Evolutionary conservation across 768 basidiomycete genomes (phyloP).

Genomic region (Xerocomellus intermedius): DNA sequence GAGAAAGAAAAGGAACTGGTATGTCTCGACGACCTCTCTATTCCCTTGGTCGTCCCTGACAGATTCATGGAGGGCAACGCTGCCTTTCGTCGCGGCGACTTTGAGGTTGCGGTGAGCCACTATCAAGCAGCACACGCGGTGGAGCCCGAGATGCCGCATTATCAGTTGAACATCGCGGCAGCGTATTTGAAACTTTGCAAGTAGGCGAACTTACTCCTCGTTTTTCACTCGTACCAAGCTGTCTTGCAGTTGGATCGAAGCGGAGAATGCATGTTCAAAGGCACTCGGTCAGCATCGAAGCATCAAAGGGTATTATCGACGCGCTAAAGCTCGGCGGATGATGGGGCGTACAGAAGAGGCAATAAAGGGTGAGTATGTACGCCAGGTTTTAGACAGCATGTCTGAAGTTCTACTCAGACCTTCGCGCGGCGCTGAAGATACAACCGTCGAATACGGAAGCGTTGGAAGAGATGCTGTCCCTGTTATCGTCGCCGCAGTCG

Average conservation of each 20-base stretch:
- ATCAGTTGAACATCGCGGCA: slow-evolving; percentile 74
- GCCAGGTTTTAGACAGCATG: no score
- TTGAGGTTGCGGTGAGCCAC: slow-evolving; percentile 48
- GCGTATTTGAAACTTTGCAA: slow-evolving; percentile 69
- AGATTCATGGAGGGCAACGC: slow-evolving; percentile 54
- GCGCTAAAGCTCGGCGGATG: slow-evolving; percentile 66
- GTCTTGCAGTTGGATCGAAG: slow-evolving; percentile 60
- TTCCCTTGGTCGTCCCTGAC: slow-evolving; percentile 1
- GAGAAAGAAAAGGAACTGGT: slow-evolving; percentile 73
- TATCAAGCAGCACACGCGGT: slow-evolving; percentile 62
- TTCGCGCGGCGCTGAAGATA: slow-evolving; percentile 56
- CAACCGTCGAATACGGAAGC: slow-evolving; percentile 69
- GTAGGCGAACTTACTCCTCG: slow-evolving; percentile 40
- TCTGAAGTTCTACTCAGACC: slow-evolving; percentile 40
- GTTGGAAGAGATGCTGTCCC: slow-evolving; percentile 48
- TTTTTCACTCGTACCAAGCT: slow-evolving; percentile 15
- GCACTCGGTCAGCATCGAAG: slow-evolving; percentile 65
- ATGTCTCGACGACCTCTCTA: slow-evolving; percentile 8
- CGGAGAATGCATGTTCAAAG: slow-evolving; percentile 66
- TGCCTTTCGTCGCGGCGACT: slow-evolving; percentile 66
- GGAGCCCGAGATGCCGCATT: slow-evolving; percentile 72
- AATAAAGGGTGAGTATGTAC: slow-evolving; percentile 45
- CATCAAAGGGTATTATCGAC: slow-evolving; percentile 67
- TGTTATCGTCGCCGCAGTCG: slow-evolving; percentile 30
- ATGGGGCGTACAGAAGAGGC: slow-evolving; percentile 56